Evolutionary conservation across 495 filamentous ascomycete species (phyloP), one percentile per base, ranked within the genome.

Genomic region (Aspergillus ellipticus): DNA sequence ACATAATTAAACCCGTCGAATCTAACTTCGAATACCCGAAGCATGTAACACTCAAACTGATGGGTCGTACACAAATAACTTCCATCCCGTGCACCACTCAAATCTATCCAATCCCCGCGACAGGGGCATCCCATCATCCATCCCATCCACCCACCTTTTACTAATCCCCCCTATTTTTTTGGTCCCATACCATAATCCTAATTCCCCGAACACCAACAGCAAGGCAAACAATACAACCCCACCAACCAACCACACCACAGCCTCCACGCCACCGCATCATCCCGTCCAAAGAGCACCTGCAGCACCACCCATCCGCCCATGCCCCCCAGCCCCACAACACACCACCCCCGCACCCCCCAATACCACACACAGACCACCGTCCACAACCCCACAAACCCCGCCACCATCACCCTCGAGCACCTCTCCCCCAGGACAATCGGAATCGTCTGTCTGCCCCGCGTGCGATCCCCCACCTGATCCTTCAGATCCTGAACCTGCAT

Each of bases 401-500:
- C 68, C 42, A 78, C 69, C 0, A 59, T 58, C 62, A 66, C 69
- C 6, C 81, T 66, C 1, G 77, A 68, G n/a, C 62, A 48, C 19
- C 28, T 49, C 28, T 82, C 74, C 1, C 81, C 81, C 3, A 76
- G 49, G 1, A 77, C 64, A 1, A 80, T 57, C 0, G 72, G 74
- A 10, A 74, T 29, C 0, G 79, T 78, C 28, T 58, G 58, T 1
- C 81, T 69, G 0, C 71, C 76, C 2, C 77, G 65, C 4, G 65
- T 61, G 1, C 53, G 42, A 54, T 83, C 82, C 3, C 81, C 81
- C 10, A 53, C 66, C 51, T 74, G 69, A 50, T 82, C 79, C 11
- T 71, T 67, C 7, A 83, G 59, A 55, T 83, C 81, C 56, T 83
- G 80, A 0, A 77, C 58, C 4, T 82, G 77, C 51, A 82, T 65